Evolutionary conservation across 2,329 filamentous ascomycete species (phyloP).

Genomic region (Alternaria incomplexa): DNA sequence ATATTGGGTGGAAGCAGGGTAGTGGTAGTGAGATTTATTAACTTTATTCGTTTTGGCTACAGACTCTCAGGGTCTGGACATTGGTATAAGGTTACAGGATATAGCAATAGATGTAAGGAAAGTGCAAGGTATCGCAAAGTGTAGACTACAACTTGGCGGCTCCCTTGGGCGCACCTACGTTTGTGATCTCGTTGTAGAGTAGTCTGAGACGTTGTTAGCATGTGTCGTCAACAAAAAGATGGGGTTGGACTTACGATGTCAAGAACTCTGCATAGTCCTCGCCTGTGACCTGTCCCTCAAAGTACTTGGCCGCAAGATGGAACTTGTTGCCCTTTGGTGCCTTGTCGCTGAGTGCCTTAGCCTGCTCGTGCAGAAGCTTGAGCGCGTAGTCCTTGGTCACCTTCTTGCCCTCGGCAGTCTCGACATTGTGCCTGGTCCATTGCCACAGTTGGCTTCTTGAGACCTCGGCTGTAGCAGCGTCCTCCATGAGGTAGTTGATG

Average conservation of each 20-base stretch:
- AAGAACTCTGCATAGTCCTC: slow-evolving; percentile 98
- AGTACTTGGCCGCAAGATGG: slow-evolving; percentile 89
- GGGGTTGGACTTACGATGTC: slow-evolving; percentile 72
- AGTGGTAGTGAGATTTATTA: slow-evolving; percentile 5
- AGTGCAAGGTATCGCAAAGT: not conserved
- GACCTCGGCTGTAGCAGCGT: slow-evolving; percentile 95
- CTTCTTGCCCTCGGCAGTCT: slow-evolving; percentile 85
- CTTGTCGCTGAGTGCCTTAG: slow-evolving; percentile 74
- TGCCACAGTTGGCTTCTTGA: slow-evolving; percentile 96
- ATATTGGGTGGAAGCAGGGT: not conserved
- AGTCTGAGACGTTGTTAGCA: slow-evolving; percentile 60
- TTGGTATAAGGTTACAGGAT: slow-evolving; percentile 20
- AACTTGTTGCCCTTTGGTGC: slow-evolving; percentile 90
- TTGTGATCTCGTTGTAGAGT: slow-evolving; percentile 87
- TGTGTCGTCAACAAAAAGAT: slow-evolving; percentile 10
- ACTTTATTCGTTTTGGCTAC: slow-evolving; percentile 8
- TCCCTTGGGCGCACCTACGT: slow-evolving; percentile 68
- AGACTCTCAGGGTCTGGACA: not conserved
- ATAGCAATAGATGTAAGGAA: not conserved
- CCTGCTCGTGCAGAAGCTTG: slow-evolving; percentile 83
- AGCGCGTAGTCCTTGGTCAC: slow-evolving; percentile 93
- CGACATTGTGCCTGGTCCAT: slow-evolving; percentile 78
- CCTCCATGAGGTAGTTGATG: slow-evolving; percentile 98
- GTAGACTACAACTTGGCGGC: slow-evolving; percentile 53
- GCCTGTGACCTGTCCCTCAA: slow-evolving; percentile 88